Evolutionary conservation across 345 rosid species (phyloP).

Genomic region (Psidium friedrichsthalianum): DNA sequence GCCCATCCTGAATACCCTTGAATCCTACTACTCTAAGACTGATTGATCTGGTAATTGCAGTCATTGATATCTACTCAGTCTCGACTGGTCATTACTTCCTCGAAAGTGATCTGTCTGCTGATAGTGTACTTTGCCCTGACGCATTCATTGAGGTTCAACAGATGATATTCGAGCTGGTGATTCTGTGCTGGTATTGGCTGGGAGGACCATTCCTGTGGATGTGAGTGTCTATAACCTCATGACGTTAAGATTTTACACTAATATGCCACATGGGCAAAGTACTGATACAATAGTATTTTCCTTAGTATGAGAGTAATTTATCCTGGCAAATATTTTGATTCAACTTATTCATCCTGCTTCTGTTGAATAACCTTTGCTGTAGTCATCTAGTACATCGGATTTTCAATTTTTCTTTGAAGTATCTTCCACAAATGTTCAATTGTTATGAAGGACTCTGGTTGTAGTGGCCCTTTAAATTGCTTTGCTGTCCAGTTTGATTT

Average conservation of each 20-base stretch:
- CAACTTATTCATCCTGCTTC: neutral
- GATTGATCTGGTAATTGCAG: slow-evolving; percentile 30
- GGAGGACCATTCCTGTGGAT: slow-evolving; percentile 90
- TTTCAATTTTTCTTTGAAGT: neutral
- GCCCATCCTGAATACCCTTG: neutral
- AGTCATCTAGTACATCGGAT: neutral
- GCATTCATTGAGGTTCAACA: slow-evolving; percentile 71
- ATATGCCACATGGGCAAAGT: neutral
- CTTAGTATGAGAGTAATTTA: neutral
- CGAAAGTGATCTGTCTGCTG: slow-evolving; percentile 42
- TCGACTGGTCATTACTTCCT: slow-evolving; percentile 74
- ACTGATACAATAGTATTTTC: neutral
- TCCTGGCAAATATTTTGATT: neutral
- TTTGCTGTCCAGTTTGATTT: neutral
- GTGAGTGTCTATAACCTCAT: slow-evolving; percentile 44
- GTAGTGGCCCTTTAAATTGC: neutral
- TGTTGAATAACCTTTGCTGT: neutral
- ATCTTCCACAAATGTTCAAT: neutral
- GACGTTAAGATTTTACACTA: neutral
- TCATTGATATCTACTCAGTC: slow-evolving; percentile 81
- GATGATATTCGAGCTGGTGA: slow-evolving; percentile 91
- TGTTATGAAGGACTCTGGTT: neutral
- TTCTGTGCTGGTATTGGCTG: slow-evolving; percentile 70
- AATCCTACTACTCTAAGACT: neutral
- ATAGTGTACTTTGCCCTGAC: slow-evolving; percentile 61